Evolutionary conservation across 129 eudicot species (phyloP).

Genomic region (Artemisia annua): DNA sequence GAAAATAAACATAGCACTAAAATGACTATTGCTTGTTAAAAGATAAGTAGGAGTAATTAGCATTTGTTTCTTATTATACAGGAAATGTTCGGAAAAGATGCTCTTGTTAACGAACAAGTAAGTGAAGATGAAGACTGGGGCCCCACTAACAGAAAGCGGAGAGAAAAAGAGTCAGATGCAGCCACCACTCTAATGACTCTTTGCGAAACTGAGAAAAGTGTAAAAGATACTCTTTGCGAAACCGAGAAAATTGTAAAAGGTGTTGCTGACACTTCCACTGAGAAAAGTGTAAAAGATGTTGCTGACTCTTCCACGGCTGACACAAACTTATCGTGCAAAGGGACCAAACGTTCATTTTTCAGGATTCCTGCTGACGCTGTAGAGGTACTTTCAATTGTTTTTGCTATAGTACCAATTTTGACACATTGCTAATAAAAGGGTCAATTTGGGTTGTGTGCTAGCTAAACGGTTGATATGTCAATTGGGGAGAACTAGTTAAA

Average conservation of each 20-base stretch:
- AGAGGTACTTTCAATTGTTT: conserved; percentile 50
- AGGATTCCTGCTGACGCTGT: conserved; percentile 75
- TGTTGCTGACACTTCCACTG: too few species aligned
- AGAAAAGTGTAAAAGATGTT: too few species aligned
- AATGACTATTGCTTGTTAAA: not conserved
- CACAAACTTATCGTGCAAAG: conserved; percentile 25
- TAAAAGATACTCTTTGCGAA: conserved; percentile 44
- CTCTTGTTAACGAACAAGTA: conserved; percentile 53
- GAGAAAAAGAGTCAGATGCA: conserved; percentile 80
- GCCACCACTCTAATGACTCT: conserved; percentile 69
- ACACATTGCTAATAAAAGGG: too few species aligned
- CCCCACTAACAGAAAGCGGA: conserved; percentile 68
- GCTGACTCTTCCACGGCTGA: conserved; percentile 15
- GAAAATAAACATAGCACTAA: too few species aligned
- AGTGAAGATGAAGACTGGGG: conserved; percentile 99
- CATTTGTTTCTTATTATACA: conserved; percentile 17
- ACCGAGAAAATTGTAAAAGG: conserved; percentile 27
- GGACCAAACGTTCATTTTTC: conserved; percentile 45
- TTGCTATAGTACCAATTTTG: not conserved
- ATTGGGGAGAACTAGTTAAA: too few species aligned
- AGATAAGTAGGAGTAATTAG: conserved; percentile 3
- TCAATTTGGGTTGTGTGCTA: not conserved
- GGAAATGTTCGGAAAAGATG: conserved; percentile 97
- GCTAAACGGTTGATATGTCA: too few species aligned
- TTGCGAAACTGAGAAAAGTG: conserved; percentile 45